A percentile compares a stretch with the other conserved stretches of the same genome.
phyloP scores from a whole-genome alignment of 2,329 filamentous ascomycete species.

The Aspergillus sp. region DNA sequence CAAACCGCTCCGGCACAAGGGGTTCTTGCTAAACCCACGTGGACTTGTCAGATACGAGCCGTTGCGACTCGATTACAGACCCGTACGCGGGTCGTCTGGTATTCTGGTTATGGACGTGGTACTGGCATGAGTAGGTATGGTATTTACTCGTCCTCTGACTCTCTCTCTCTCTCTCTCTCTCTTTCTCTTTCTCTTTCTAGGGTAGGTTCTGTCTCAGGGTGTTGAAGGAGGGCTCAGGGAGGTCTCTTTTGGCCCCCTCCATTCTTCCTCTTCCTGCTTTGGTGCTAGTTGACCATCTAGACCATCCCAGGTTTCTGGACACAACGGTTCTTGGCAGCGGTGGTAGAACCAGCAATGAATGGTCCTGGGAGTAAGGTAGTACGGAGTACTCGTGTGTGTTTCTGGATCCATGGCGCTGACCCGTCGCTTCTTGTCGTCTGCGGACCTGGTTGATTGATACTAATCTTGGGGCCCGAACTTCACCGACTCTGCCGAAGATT shows the following conservation, averaged over 20 bases:
- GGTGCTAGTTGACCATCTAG: neutral
- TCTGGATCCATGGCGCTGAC: neutral
- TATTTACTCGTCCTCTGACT: neutral
- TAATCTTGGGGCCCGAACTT: too few species aligned
- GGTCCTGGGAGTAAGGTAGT: neutral
- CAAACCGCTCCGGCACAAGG: conserved; percentile 13
- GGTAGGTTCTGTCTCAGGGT: too few species aligned
- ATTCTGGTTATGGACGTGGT: neutral
- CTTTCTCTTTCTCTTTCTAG: too few species aligned
- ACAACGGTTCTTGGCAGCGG: conserved; percentile 14
- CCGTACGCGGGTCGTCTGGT: neutral
- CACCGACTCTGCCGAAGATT: neutral
- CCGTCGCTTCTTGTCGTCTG: too few species aligned
- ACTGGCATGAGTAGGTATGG: neutral
- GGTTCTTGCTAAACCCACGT: conserved; percentile 17
- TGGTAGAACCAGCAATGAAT: neutral
- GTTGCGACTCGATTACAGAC: conserved; percentile 10
- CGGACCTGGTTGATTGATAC: too few species aligned
- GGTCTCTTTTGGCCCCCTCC: neutral
- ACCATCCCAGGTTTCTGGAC: neutral
- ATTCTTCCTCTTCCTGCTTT: neutral
- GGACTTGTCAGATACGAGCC: conserved; percentile 17
- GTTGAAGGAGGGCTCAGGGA: neutral
- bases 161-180: too few species aligned
- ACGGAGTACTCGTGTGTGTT: neutral